Percentiles rank a stretch among this genome's conserved stretches.
Evolutionary conservation across 1,284 basidiomycete species (phyloP).

Genomic region (Rhizoctonia solani): DNA sequence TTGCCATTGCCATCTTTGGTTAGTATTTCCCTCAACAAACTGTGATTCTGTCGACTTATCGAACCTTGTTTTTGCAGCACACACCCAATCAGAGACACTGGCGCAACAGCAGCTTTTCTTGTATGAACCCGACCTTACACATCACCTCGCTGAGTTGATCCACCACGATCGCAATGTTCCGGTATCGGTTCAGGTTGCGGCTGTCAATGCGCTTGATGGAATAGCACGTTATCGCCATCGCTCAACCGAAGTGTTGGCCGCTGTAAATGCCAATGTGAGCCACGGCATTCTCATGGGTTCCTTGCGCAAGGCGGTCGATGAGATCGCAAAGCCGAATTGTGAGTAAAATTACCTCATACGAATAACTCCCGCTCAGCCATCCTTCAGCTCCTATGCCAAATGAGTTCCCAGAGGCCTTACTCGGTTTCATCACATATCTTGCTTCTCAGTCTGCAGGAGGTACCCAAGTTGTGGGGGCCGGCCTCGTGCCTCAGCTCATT

Average conservation of each 20-base stretch:
- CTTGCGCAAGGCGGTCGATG: conserved; percentile 75
- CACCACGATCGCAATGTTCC: conserved; percentile 75
- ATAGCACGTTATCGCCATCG: conserved; percentile 83
- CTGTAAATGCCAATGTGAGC: conserved; percentile 94
- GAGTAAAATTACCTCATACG: conserved; percentile 40
- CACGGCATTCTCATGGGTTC: conserved; percentile 93
- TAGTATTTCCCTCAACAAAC: conserved; percentile 37
- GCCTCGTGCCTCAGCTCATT: conserved; percentile 85
- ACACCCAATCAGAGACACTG: conserved; percentile 78
- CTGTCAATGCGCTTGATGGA: conserved; percentile 87
- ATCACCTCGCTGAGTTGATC: conserved; percentile 86
- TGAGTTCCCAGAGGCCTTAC: conserved; percentile 82
- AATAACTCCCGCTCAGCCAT: conserved; percentile 6
- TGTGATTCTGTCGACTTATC: background rate
- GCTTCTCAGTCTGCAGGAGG: conserved; percentile 83
- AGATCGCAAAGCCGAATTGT: conserved; percentile 67
- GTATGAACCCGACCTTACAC: conserved; percentile 90
- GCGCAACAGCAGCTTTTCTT: conserved; percentile 85
- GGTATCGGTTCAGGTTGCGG: conserved; percentile 74
- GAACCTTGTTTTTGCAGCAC: conserved; percentile 51
- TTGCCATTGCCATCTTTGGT: conserved; percentile 85
- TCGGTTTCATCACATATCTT: conserved; percentile 87
- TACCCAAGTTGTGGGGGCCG: conserved; percentile 97
- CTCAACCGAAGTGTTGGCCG: conserved; percentile 84
- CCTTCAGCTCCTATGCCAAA: conserved; percentile 57